A percentile compares a stretch with the other conserved stretches of the same genome.
Conservation (phyloP, 192 early-diverging fungal genomes). For the Thoreauomyces humboldtii region DNA sequence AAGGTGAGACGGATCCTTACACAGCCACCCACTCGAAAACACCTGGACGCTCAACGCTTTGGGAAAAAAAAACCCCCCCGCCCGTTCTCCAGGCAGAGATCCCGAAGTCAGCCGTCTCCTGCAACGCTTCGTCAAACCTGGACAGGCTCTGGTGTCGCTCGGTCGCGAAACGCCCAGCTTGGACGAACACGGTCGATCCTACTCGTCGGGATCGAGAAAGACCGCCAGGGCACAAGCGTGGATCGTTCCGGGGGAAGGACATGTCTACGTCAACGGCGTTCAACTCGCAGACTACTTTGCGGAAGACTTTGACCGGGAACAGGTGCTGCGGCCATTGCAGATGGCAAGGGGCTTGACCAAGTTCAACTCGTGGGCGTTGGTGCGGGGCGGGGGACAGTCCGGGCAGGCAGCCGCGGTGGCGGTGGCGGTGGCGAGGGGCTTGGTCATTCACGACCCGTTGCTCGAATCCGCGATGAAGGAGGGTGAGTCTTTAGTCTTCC, state of each 20-base stretch:
- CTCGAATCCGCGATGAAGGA: slow-evolving; percentile 54
- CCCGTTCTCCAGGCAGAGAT: slow-evolving; percentile 17
- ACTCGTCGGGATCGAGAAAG: slow-evolving; percentile 78
- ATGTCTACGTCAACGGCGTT: slow-evolving; percentile 72
- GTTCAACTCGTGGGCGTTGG: slow-evolving; percentile 83
- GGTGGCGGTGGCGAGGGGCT: slow-evolving; percentile 72
- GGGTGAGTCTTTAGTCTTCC: slow-evolving; percentile 32
- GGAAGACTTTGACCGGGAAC: slow-evolving; percentile 61
- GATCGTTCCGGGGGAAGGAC: slow-evolving; percentile 64
- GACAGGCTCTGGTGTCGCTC: slow-evolving; percentile 12
- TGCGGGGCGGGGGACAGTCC: slow-evolving; percentile 75
- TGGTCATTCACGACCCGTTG: slow-evolving; percentile 63
- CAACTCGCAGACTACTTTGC: slow-evolving; percentile 75
- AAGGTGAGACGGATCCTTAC: slow-evolving; percentile 29
- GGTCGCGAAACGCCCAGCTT: slow-evolving; percentile 17
- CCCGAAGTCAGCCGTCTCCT: slow-evolving; percentile 9
- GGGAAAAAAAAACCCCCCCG: no score
- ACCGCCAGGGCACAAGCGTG: slow-evolving; percentile 72
- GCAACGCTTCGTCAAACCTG: slow-evolving; percentile 33
- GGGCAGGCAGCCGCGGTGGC: slow-evolving; percentile 87
- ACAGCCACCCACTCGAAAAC: no score
- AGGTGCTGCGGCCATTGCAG: slow-evolving; percentile 70
- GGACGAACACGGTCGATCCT: slow-evolving; percentile 72
- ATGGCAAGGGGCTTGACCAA: slow-evolving; percentile 63
- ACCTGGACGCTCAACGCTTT: no score